A percentile compares a stretch with the other conserved stretches of the same genome.
Conservation (phyloP, 768 basidiomycete genomes). For the Russula foetens region DNA sequence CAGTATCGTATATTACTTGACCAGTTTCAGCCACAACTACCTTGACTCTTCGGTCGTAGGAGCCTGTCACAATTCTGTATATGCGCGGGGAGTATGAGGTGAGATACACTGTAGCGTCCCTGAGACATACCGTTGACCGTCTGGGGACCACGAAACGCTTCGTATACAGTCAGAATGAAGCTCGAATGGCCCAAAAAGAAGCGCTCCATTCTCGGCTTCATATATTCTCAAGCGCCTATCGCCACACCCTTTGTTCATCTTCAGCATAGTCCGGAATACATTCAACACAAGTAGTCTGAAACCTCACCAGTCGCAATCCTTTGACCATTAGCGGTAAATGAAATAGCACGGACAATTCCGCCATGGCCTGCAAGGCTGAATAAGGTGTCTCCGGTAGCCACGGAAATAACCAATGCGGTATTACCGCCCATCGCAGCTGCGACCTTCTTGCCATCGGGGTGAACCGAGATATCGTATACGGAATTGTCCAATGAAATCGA, state of each 20-base stretch:
- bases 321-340: constrained; percentile 8
- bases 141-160: constrained; percentile 26
- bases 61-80: constrained; percentile 9
- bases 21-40: constrained; percentile 1
- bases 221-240: constrained; percentile 22
- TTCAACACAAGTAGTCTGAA: not conserved
- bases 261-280: not conserved
- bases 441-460: constrained; percentile 20
- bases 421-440: not conserved
- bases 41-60: constrained; percentile 9
- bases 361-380: constrained; percentile 1
- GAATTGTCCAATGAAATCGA: not conserved
- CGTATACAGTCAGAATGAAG: constrained; percentile 18
- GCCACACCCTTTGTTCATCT: constrained; percentile 3
- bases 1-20: not conserved
- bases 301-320: constrained; percentile 11
- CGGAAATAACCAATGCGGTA: not conserved
- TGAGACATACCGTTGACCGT: constrained; percentile 7
- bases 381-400: not conserved
- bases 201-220: constrained; percentile 21
- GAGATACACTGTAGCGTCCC: not conserved
- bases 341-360: not conserved
- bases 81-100: not conserved
- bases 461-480: constrained; percentile 18
- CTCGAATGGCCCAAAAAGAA: constrained; percentile 15